Conservation (phyloP, 2,329 filamentous ascomycete genomes). For the Monosporascus ibericus region DNA sequence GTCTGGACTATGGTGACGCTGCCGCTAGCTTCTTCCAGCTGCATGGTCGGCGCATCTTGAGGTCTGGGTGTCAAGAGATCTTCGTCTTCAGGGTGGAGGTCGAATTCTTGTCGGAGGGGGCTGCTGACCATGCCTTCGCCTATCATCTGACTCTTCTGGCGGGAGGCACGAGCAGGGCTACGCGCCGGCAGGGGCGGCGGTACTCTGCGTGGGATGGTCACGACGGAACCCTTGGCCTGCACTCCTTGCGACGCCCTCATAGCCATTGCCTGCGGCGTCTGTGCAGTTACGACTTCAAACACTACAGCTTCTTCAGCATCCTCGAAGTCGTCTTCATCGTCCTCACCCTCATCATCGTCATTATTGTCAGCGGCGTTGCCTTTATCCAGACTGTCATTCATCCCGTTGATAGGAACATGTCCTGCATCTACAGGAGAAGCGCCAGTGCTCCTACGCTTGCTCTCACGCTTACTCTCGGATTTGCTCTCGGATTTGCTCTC, state of each 20-base stretch:
- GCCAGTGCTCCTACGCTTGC: background rate
- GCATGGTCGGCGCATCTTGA: constrained; percentile 6
- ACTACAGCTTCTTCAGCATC: constrained; percentile 58
- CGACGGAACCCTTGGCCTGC: constrained; percentile 68
- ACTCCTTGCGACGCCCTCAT: constrained; percentile 60
- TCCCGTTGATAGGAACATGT: background rate
- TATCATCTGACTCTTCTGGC: constrained; percentile 52
- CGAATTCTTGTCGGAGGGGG: constrained; percentile 45
- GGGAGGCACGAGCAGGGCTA: constrained; percentile 61
- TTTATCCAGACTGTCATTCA: constrained; percentile 1
- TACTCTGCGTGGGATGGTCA: constrained; percentile 76
- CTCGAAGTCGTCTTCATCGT: constrained; percentile 41
- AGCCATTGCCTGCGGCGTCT: constrained; percentile 51
- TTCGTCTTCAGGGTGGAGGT: constrained; percentile 14
- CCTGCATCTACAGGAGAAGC: background rate
- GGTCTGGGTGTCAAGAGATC: constrained; percentile 18
- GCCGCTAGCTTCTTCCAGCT: constrained; percentile 1
- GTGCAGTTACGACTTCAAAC: constrained; percentile 57
- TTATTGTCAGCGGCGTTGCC: constrained; percentile 29
- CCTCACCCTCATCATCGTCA: constrained; percentile 42
- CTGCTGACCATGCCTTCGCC: constrained; percentile 48
- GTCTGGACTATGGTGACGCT: background rate
- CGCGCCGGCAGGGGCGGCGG: constrained; percentile 73
- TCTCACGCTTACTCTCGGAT: background rate
- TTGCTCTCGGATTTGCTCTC: background rate